Percentiles rank a stretch among this genome's conserved stretches.
Conservation (phyloP, 2,329 filamentous ascomycete species). For the Claviceps spartinae region DNA sequence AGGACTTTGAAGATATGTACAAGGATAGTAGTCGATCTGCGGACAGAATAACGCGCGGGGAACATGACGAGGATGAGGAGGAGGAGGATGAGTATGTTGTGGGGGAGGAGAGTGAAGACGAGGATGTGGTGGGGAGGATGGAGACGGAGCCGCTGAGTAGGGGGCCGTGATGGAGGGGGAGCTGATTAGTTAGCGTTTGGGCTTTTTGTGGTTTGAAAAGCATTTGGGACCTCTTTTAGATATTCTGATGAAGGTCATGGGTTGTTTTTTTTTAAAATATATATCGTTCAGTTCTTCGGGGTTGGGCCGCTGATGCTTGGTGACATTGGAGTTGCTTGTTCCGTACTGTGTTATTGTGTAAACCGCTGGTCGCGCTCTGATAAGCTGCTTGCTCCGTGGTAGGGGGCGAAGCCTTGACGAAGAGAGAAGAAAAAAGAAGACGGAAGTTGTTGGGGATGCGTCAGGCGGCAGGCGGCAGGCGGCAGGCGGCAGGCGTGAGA, state of each 20-base stretch:
- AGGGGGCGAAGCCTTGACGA: not conserved
- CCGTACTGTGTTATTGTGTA: no score
- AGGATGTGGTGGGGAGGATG: constrained; percentile 17
- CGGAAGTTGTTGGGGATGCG: not conserved
- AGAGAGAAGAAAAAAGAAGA: not conserved
- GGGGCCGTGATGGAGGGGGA: constrained; percentile 1
- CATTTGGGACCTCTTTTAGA: no score
- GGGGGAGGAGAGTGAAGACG: constrained; percentile 31
- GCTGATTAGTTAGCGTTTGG: not conserved
- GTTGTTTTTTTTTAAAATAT: no score
- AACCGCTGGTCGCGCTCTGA: no score
- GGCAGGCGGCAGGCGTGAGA: no score
- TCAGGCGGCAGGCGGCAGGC: no score
- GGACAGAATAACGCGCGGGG: constrained; percentile 14
- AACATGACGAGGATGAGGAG: constrained; percentile 6
- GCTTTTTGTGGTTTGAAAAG: no score
- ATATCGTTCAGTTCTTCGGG: no score
- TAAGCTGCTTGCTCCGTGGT: no score
- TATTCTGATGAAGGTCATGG: no score
- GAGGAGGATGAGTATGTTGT: constrained; percentile 33
- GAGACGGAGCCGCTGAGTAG: constrained; percentile 13
- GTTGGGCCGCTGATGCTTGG: no score
- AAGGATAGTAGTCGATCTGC: constrained; percentile 21
- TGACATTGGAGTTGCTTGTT: no score
- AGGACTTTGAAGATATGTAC: constrained; percentile 24